phyloP scores from a whole-genome alignment of 805 yeast species.

The Yamadazyma endophytica region DNA sequence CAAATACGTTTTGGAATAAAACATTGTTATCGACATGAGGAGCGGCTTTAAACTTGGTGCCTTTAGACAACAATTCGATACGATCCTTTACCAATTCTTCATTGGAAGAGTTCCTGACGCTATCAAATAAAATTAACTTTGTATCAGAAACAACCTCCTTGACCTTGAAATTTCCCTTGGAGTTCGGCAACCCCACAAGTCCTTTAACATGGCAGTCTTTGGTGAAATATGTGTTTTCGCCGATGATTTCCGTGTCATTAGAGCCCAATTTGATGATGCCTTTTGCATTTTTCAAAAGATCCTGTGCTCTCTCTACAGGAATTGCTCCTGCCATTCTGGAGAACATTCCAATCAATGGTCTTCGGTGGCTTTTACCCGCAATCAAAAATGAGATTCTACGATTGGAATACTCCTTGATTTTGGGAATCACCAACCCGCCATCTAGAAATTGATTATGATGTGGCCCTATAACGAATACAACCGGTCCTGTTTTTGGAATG shows the following conservation, averaged over 20 bases:
- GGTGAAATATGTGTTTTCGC: slow-evolving; percentile 31
- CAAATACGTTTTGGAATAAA: slow-evolving; percentile 35
- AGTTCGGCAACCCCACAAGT: slow-evolving; percentile 31
- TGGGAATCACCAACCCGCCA: slow-evolving; percentile 33
- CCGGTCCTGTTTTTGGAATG: slow-evolving; percentile 34
- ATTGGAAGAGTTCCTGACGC: too few species aligned
- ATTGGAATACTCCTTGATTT: slow-evolving; percentile 25
- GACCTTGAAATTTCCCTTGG: slow-evolving; percentile 32
- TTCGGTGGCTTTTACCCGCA: slow-evolving; percentile 33
- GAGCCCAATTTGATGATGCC: slow-evolving; percentile 26
- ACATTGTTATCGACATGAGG: slow-evolving; percentile 36
- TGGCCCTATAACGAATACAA: slow-evolving; percentile 40
- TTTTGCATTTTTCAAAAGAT: slow-evolving; percentile 22
- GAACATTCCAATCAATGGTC: slow-evolving; percentile 26
- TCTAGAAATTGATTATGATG: slow-evolving; percentile 42
- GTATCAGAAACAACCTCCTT: slow-evolving; percentile 10
- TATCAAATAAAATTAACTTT: too few species aligned
- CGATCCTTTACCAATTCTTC: too few species aligned
- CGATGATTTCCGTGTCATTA: slow-evolving; percentile 19
- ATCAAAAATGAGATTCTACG: slow-evolving; percentile 33
- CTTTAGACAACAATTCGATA: slow-evolving; percentile 13
- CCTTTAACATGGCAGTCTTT: slow-evolving; percentile 31
- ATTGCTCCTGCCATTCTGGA: slow-evolving; percentile 32
- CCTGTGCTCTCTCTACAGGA: slow-evolving; percentile 42
- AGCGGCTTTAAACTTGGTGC: slow-evolving; percentile 30